Percentiles rank a stretch among this genome's conserved stretches.
Evolutionary conservation across 768 basidiomycete species (phyloP).

Genomic region (Auriscalpium vulgare): DNA sequence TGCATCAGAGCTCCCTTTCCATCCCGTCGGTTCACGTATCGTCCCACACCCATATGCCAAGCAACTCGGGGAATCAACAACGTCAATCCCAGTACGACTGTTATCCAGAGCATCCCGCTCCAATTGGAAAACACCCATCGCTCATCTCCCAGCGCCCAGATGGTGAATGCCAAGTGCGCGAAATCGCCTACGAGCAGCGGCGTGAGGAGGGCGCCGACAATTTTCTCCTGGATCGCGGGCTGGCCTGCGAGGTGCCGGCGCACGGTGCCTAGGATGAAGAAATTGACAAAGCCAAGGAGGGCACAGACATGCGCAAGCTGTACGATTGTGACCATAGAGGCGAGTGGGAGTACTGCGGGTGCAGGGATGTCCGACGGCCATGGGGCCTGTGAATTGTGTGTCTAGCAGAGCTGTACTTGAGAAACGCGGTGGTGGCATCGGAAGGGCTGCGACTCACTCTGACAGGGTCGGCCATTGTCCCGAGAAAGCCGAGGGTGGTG

Average conservation of each 20-base stretch:
- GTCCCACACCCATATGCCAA: slow-evolving; percentile 71
- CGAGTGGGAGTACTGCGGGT: slow-evolving; percentile 43
- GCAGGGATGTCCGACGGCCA: slow-evolving; percentile 48
- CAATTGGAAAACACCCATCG: slow-evolving; percentile 54
- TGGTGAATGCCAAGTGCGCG: slow-evolving; percentile 54
- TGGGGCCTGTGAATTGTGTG: slow-evolving; percentile 68
- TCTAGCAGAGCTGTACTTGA: slow-evolving; percentile 30
- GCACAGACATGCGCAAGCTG: slow-evolving; percentile 77
- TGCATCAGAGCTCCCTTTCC: slow-evolving; percentile 17
- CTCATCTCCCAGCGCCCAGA: slow-evolving; percentile 71
- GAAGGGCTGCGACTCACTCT: slow-evolving; percentile 32
- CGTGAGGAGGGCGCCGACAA: slow-evolving; percentile 51
- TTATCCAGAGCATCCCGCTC: slow-evolving; percentile 66
- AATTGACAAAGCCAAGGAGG: slow-evolving; percentile 62
- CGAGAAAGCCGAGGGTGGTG: slow-evolving; percentile 56
- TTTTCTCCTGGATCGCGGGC: slow-evolving; percentile 65
- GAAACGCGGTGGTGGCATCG: slow-evolving; percentile 1
- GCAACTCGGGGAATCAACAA: slow-evolving; percentile 61
- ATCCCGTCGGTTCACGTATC: slow-evolving; percentile 64
- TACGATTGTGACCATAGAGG: slow-evolving; percentile 60
- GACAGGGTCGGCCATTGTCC: slow-evolving; percentile 57
- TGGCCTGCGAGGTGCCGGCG: slow-evolving; percentile 51
- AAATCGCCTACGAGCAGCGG: slow-evolving; percentile 68
- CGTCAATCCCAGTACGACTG: slow-evolving; percentile 51
- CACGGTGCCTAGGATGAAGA: slow-evolving; percentile 54